phyloP scores from a whole-genome alignment of 805 yeast species.

The Sugiyamaella chiloensis region DNA sequence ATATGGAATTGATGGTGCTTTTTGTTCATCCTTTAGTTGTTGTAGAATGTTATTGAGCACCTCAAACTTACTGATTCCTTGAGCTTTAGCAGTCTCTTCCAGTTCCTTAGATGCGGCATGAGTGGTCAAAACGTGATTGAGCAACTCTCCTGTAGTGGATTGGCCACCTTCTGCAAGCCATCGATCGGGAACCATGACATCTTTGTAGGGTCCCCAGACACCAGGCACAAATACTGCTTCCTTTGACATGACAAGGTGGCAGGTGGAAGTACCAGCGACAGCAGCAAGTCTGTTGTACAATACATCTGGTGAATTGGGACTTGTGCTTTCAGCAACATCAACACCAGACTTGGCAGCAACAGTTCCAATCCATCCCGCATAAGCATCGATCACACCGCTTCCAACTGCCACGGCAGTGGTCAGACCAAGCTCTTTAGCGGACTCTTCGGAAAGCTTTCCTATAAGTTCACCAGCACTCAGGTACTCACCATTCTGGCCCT shows the following conservation, averaged over 20 bases:
- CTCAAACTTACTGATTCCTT: constrained; percentile 71
- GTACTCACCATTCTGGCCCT: constrained; percentile 67
- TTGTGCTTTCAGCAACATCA: constrained; percentile 32
- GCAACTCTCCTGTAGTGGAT: constrained; percentile 90
- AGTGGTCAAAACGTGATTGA: constrained; percentile 80
- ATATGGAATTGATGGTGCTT: constrained; percentile 69
- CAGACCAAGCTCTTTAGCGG: constrained; percentile 84
- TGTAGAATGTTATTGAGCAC: constrained; percentile 75
- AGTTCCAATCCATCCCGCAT: constrained; percentile 98
- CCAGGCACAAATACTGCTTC: constrained; percentile 90
- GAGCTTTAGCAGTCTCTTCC: constrained; percentile 58
- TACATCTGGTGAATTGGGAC: constrained; percentile 32
- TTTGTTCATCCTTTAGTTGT: constrained; percentile 52
- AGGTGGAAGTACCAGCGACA: constrained; percentile 97
- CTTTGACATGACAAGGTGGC: constrained; percentile 84
- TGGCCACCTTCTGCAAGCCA: constrained; percentile 99
- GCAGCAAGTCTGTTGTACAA: constrained; percentile 90
- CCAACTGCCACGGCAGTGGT: constrained; percentile 81
- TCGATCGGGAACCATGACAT: constrained; percentile 80
- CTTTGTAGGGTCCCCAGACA: constrained; percentile 98
- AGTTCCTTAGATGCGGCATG: constrained; percentile 86
- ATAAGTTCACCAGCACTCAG: constrained; percentile 87
- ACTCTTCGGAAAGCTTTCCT: constrained; percentile 59
- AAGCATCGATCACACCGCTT: constrained; percentile 95
- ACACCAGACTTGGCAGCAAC: constrained; percentile 83